Base-by-base conservation (phyloP, 1,139 yeast species). In the Saccharomyces pastorianus region DNA sequence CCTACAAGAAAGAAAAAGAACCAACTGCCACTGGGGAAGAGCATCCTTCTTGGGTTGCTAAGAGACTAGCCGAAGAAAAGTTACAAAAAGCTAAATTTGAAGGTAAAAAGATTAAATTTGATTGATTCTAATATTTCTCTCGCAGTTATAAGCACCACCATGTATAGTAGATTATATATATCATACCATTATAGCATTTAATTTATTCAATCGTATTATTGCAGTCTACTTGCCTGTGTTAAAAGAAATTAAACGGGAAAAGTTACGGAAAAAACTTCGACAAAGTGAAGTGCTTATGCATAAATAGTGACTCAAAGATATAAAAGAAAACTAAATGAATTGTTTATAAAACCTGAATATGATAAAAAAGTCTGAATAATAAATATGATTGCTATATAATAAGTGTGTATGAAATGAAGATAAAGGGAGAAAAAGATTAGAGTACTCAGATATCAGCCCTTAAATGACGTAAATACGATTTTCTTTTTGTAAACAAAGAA, bases 11-110 rank as follows among this genome's bases (percentile, higher is more conserved):
- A 27, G 53, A 50, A 58, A 48, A 41, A 29, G 48, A 47, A 28
- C n/a, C 46, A 20, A 28, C 32, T 49, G 50, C 46, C 14, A 28
- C 32, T 49, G 50, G 55, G 6, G 64, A 74, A 17, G 68, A 88
- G 56, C 99, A 93, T 79, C 99, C 99, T 17, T 93, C 99, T 2
- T 93, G 99, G 99, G 84, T 83, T 63, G 99, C 99, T 20, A 85
- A 85, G 73, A 79, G 78, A 70, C 69, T 76, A 56, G 88, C 87
- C 54, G 86, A 88, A 71, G 84, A 85, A 67, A 80, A 82, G 62
- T 68, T 76, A 58, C 80, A 81, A 70, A 81, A 81, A 56, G 83
- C 79, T 51, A 83, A 85, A 64, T 90, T 90, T 66, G 71, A 76
- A 51, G 99, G 98, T 67, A 91, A 88, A 73, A 93, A 91, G 75